A percentile compares a stretch with the other conserved stretches of the same genome.
These are phyloP conservation scores for Russula dissimulans DNA, from an alignment of 768 basidiomycete genomes.

Conservation along the genomic window DNA sequence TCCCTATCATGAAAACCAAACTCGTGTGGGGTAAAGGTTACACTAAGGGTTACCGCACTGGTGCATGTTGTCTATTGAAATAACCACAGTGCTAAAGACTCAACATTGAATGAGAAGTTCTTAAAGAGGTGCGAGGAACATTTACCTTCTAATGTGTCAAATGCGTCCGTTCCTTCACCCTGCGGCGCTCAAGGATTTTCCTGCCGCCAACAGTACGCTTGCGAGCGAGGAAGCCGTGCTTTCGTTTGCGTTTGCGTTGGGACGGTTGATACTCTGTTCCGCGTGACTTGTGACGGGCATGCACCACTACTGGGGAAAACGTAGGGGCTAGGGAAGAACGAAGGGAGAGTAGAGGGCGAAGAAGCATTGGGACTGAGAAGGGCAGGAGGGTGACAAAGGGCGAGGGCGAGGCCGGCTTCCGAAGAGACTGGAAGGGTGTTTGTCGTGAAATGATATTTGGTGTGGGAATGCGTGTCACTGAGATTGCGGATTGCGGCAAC, in stretches of 20 bases:
- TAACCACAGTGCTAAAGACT: neutral
- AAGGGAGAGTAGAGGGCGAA: neutral
- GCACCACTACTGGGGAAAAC: slow-evolving; percentile 26
- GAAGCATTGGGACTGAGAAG: slow-evolving; percentile 2
- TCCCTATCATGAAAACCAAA: neutral
- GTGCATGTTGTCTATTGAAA: neutral
- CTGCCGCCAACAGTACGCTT: slow-evolving; percentile 60
- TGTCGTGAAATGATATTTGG: neutral
- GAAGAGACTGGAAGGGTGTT: neutral
- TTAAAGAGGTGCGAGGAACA: neutral
- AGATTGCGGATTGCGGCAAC: neutral
- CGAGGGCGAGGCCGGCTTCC: neutral
- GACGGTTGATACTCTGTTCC: slow-evolving; percentile 97
- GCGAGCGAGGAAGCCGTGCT: slow-evolving; percentile 82
- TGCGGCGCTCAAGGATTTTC: slow-evolving; percentile 60
- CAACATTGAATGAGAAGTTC: neutral
- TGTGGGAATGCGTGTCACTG: neutral
- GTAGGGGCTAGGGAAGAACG: neutral
- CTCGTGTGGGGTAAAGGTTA: no score
- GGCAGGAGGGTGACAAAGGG: slow-evolving; percentile 4
- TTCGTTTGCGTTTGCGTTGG: slow-evolving; percentile 85
- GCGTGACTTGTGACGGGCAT: slow-evolving; percentile 55
- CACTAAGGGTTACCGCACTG: neutral
- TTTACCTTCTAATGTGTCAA: slow-evolving; percentile 54
- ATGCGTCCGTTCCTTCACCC: slow-evolving; percentile 68